phyloP scores from a whole-genome alignment of 148 eudicot genomes.

The Rhododendron ferrugineum region DNA sequence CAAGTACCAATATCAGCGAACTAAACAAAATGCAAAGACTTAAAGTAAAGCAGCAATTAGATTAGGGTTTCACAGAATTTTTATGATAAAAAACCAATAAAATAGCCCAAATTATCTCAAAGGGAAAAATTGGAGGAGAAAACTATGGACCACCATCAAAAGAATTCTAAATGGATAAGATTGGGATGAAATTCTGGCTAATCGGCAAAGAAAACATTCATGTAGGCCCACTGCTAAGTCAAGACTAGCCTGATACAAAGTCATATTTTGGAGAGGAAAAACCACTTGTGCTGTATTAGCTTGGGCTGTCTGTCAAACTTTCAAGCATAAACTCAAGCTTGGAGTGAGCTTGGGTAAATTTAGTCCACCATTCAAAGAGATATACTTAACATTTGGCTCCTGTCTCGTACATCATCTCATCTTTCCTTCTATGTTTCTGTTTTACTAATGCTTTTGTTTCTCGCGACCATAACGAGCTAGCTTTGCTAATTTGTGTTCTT shows the following conservation, averaged over 20 bases:
- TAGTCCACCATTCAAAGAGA: neutral
- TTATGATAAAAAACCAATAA: neutral
- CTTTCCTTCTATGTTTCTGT: neutral
- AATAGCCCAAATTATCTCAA: neutral
- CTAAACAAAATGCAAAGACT: neutral
- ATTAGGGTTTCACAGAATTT: neutral
- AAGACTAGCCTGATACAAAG: neutral
- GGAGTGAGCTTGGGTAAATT: neutral
- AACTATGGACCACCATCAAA: neutral
- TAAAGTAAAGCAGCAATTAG: neutral
- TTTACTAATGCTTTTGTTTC: neutral
- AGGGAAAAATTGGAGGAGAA: neutral
- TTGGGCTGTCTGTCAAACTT: neutral
- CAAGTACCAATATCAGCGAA: neutral
- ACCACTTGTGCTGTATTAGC: neutral
- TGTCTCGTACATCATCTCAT: neutral
- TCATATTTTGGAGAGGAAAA: neutral
- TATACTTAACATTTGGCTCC: neutral
- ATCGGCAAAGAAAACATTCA: neutral
- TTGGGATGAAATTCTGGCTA: neutral
- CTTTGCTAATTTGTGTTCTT: neutral
- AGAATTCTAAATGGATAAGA: neutral
- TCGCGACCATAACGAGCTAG: neutral
- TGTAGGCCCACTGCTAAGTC: neutral
- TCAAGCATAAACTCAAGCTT: neutral